Evolutionary conservation across 2,329 filamentous ascomycete species (phyloP).

Genomic region (Phaeophleospora eucalypticola): DNA sequence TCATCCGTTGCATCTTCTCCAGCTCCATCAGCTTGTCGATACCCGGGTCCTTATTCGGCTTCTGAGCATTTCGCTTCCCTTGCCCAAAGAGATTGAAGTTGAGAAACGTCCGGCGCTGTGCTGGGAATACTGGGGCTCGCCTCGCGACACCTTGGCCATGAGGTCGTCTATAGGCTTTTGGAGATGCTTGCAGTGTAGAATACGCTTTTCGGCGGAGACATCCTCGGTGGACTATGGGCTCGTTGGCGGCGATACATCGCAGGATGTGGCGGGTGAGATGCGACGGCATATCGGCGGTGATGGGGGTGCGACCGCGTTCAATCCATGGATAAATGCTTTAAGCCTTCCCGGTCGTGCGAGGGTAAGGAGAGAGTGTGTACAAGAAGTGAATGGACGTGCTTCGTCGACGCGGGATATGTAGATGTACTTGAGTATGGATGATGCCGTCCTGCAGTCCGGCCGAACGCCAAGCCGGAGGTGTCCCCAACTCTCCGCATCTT

Average conservation of each 20-base stretch:
- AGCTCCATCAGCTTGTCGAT: constrained; percentile 68
- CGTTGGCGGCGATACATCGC: constrained; percentile 53
- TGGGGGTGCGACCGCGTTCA: background rate
- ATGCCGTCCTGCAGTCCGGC: background rate
- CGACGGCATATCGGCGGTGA: constrained; percentile 49
- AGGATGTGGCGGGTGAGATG: constrained; percentile 59
- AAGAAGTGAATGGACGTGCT: constrained; percentile 1
- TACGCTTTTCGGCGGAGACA: constrained; percentile 38
- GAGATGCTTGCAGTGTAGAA: background rate
- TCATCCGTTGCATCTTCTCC: constrained; percentile 58
- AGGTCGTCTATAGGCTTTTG: background rate
- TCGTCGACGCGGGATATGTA: too few relatives aligned
- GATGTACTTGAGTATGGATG: background rate
- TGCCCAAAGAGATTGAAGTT: constrained; percentile 55
- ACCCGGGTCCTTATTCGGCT: constrained; percentile 64
- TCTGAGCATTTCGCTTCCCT: constrained; percentile 54
- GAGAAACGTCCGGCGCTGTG: constrained; percentile 55
- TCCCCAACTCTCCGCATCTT: background rate
- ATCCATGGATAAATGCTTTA: constrained; percentile 1
- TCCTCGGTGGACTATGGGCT: constrained; percentile 45
- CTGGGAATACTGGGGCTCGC: background rate
- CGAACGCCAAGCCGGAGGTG: background rate
- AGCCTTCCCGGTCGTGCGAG: too few relatives aligned
- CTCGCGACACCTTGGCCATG: background rate
- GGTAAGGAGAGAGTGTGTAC: constrained; percentile 7